Percentiles rank a stretch among this genome's conserved stretches.
These are phyloP conservation scores for Cucumis melo DNA, from an alignment of 306 rosid genomes.

Conservation along the genomic window DNA sequence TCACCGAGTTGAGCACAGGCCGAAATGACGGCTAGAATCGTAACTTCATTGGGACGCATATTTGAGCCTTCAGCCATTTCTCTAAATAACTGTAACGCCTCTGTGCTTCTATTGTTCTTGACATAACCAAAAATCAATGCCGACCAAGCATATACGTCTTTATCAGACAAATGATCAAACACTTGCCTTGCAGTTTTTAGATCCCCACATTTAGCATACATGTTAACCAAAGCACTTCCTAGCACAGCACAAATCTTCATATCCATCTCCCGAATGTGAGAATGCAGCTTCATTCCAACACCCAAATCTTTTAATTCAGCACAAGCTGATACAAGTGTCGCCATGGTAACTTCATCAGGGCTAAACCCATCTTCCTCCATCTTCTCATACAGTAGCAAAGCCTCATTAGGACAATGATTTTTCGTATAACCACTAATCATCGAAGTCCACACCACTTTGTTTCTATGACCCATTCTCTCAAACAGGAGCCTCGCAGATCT, in stretches of 20 bases:
- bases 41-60: slow-evolving; percentile 3
- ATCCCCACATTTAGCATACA: slow-evolving; percentile 18
- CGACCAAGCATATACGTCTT: slow-evolving; percentile 12
- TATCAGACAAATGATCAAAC: slow-evolving; percentile 7
- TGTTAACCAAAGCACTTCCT: slow-evolving; percentile 18
- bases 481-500: slow-evolving; percentile 1
- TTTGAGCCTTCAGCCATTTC: neutral
- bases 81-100: slow-evolving; percentile 11
- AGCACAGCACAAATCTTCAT: slow-evolving; percentile 14
- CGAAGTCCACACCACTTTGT: slow-evolving; percentile 9
- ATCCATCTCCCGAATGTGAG: slow-evolving; percentile 10
- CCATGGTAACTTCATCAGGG: slow-evolving; percentile 9
- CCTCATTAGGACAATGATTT: slow-evolving; percentile 8
- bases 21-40: slow-evolving; percentile 12
- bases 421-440: slow-evolving; percentile 11
- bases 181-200: slow-evolving; percentile 6
- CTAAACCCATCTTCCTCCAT: slow-evolving; percentile 11
- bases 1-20: slow-evolving; percentile 19
- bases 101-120: slow-evolving; percentile 5
- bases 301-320: slow-evolving; percentile 2
- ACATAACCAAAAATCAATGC: slow-evolving; percentile 18
- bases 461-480: slow-evolving; percentile 11
- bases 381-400: slow-evolving; percentile 1
- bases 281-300: slow-evolving; percentile 14
- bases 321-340: slow-evolving; percentile 7